Conservation (phyloP, 345 rosid genomes). For the Eucalyptus cloeziana region DNA sequence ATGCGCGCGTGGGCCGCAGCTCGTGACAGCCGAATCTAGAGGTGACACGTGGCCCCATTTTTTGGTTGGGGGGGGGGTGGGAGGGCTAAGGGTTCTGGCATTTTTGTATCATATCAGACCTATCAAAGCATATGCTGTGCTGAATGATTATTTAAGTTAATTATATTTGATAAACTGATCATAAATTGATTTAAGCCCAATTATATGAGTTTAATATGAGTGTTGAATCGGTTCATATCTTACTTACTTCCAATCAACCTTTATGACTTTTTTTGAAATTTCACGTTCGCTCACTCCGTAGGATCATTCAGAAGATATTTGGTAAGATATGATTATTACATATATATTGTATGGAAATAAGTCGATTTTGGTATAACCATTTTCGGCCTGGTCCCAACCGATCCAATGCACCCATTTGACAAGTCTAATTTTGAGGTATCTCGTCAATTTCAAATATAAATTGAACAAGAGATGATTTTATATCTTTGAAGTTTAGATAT, state of each 20-base stretch:
- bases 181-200: rapidly evolving
- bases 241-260: too few relatives aligned
- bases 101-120: not conserved
- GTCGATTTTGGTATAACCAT: too few relatives aligned
- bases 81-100: not conserved
- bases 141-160: too few relatives aligned
- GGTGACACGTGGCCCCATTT: not conserved
- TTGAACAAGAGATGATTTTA: not conserved
- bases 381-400: rapidly evolving
- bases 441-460: rapidly evolving
- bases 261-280: rapidly evolving
- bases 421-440: not conserved
- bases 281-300: rapidly evolving
- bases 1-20: not conserved
- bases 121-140: too few relatives aligned
- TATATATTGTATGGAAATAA: too few relatives aligned
- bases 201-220: too few relatives aligned
- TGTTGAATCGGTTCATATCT: too few relatives aligned
- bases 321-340: too few relatives aligned
- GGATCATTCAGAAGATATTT: rapidly evolving
- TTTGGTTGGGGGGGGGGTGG: not conserved
- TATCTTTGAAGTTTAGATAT: not conserved
- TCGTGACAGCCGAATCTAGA: not conserved
- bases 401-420: rapidly evolving
- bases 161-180: rapidly evolving